Base-by-base conservation (phyloP, 495 filamentous ascomycete species). In the Hyaloscypha hepaticicola region DNA sequence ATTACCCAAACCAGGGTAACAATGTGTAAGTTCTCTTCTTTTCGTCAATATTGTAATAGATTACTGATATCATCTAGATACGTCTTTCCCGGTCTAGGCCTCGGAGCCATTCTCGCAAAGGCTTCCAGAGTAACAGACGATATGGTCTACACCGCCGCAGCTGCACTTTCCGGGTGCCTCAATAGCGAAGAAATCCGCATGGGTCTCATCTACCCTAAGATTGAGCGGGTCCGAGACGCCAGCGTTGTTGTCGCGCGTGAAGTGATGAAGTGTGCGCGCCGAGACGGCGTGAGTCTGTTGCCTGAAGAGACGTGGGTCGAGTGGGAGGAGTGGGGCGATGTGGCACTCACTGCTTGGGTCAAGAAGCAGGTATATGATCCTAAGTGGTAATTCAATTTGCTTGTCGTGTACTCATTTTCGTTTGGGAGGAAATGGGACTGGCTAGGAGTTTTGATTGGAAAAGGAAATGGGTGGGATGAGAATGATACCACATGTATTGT, bases 41-140 rank as follows among this genome's bases (percentile, higher is more conserved):
- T n/a, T n/a, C 38, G 19, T 19, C 38, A 45, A 45, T 19, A 16
- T 16, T 11, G 5, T 45, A 19, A 19, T 45, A 16, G 4, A 9
- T 45, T 45, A 16, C 38, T 45, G 16, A 45, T 16, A 19, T 1
- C 11, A 16, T 19, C 3, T 16, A 45, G 38, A 45, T 99, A 97
- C 70, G 92, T 99, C 55, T 99, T 99, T 87, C 95, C 95, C 3
- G 95, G 95, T 72, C 93, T 99, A 66, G 95, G 95, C 38, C 86
- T 98, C 33, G 95, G 93, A 63, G 91, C 94, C 65, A 97, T 99
- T 72, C 88, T 99, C 45, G 88, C 87, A 80, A 94, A 96, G 80
- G 83, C 91, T 50, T 88, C 89, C 72, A 87, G 87, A 69, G 85
- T 99, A 66, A 97, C 95, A 34, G 92, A 99, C 74, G 87, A 87